Evolutionary conservation across 164 flowering plant genomes (phyloP).

Genomic region (Macadamia tetraphylla): DNA sequence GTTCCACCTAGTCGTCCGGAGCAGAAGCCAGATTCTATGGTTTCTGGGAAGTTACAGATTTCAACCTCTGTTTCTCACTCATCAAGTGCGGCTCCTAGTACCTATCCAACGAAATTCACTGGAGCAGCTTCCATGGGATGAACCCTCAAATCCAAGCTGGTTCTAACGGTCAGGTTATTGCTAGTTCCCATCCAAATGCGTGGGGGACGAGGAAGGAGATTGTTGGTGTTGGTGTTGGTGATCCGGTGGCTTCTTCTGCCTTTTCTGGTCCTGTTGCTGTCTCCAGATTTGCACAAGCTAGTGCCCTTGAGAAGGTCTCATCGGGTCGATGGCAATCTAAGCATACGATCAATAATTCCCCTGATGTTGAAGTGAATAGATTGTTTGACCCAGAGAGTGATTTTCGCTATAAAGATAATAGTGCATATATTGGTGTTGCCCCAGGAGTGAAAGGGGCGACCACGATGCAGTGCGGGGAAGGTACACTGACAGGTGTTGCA

Average conservation of each 20-base stretch:
- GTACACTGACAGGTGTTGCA: constrained; percentile 32
- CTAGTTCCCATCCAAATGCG: constrained; percentile 49
- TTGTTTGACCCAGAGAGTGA: constrained; percentile 29
- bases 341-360: constrained; percentile 30
- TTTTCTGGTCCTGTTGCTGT: constrained; percentile 48
- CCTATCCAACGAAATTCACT: constrained; percentile 22
- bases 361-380: constrained; percentile 46
- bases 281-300: constrained; percentile 71
- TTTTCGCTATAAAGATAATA: constrained; percentile 13
- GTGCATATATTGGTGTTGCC: constrained; percentile 11
- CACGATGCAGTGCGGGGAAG: constrained; percentile 25
- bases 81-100: constrained; percentile 13
- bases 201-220: constrained; percentile 68
- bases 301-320: constrained; percentile 87
- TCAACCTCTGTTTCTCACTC: constrained; percentile 21
- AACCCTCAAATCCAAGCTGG: not conserved
- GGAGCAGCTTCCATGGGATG: constrained; percentile 28
- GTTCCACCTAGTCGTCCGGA: constrained; percentile 27
- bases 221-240: constrained; percentile 19
- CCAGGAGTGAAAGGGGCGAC: constrained; percentile 22
- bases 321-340: constrained; percentile 92
- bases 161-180: constrained; percentile 10
- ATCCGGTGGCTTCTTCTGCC: constrained; percentile 26
- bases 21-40: constrained; percentile 31
- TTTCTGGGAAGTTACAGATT: constrained; percentile 21